Evolutionary conservation across 352 stramenopile genomes (phyloP).

Genomic region (Pythium rhizo-oryzae): DNA sequence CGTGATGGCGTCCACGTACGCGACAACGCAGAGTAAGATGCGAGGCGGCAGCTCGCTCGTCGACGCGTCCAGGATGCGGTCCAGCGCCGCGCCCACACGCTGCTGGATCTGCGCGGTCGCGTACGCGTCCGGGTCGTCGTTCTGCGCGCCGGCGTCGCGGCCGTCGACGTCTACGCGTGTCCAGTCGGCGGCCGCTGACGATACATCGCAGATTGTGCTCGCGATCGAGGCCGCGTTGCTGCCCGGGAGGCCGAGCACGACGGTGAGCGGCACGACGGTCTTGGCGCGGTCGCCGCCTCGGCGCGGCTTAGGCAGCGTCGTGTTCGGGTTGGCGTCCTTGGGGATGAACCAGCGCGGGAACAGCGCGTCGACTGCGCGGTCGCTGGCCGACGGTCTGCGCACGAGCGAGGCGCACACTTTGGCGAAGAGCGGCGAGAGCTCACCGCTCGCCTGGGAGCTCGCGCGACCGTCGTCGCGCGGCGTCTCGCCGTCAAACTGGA

Average conservation of each 20-base stretch:
- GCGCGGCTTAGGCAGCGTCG: constrained; percentile 40
- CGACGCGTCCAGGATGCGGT: constrained; percentile 8
- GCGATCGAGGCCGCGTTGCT: constrained; percentile 47
- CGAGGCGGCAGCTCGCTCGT: constrained; percentile 40
- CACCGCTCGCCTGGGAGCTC: neutral
- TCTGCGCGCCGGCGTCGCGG: constrained; percentile 19
- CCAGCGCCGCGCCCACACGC: constrained; percentile 24
- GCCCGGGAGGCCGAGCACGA: constrained; percentile 68
- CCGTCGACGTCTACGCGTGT: constrained; percentile 30
- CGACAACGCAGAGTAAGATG: constrained; percentile 54
- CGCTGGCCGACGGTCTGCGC: neutral
- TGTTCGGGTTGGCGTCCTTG: constrained; percentile 44
- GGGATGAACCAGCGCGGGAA: constrained; percentile 67
- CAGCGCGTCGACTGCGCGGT: constrained; percentile 28
- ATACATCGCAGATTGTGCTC: constrained; percentile 49
- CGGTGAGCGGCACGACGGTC: constrained; percentile 52
- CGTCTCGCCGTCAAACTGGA: constrained; percentile 43
- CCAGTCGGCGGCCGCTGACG: constrained; percentile 50
- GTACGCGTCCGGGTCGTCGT: constrained; percentile 26
- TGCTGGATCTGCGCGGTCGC: constrained; percentile 29
- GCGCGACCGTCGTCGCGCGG: constrained; percentile 40
- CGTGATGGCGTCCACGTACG: constrained; percentile 61
- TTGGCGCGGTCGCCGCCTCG: constrained; percentile 33
- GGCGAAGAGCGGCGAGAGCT: constrained; percentile 17
- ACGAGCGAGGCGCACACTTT: constrained; percentile 33